Evolutionary conservation across 2,329 filamentous ascomycete species (phyloP).

Genomic region (Fusarium sp.): DNA sequence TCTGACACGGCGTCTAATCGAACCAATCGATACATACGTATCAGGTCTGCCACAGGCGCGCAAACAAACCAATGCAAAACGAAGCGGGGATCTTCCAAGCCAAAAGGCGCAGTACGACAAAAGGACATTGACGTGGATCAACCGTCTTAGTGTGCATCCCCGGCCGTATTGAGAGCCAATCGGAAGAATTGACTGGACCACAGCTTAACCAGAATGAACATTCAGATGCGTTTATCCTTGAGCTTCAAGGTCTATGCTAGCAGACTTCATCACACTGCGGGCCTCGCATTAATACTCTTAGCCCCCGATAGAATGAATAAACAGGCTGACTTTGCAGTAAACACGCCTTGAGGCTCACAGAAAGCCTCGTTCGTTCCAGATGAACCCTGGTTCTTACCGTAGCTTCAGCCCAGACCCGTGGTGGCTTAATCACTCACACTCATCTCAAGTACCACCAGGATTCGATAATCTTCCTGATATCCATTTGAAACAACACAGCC

Average conservation of each 20-base stretch:
- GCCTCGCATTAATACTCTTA: conserved; percentile 12
- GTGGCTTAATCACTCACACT: conserved; percentile 7
- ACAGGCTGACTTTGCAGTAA: conserved; percentile 1
- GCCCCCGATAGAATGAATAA: conserved; percentile 12
- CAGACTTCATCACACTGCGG: conserved; percentile 31
- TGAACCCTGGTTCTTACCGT: neutral
- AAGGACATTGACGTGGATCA: conserved; percentile 47
- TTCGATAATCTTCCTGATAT: conserved; percentile 6
- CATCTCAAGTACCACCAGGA: neutral
- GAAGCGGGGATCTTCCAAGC: conserved; percentile 25
- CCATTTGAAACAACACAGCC: conserved; percentile 28
- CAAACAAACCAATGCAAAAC: conserved; percentile 21
- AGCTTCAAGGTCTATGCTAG: conserved; percentile 38
- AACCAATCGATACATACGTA: conserved; percentile 40
- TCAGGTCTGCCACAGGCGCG: conserved; percentile 36
- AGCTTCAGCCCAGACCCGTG: conserved; percentile 6
- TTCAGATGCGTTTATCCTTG: conserved; percentile 18
- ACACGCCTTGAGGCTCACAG: conserved; percentile 7
- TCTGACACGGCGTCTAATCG: conserved; percentile 45
- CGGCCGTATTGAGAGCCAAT: conserved; percentile 40
- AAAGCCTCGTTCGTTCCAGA: conserved; percentile 10
- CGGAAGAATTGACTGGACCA: conserved; percentile 45
- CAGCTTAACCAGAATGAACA: conserved; percentile 32
- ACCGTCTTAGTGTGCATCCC: conserved; percentile 41
- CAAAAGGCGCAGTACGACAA: conserved; percentile 42